Evolutionary conservation across 441 rosid species (phyloP).

Genomic region (Erodium chrysanthum): DNA sequence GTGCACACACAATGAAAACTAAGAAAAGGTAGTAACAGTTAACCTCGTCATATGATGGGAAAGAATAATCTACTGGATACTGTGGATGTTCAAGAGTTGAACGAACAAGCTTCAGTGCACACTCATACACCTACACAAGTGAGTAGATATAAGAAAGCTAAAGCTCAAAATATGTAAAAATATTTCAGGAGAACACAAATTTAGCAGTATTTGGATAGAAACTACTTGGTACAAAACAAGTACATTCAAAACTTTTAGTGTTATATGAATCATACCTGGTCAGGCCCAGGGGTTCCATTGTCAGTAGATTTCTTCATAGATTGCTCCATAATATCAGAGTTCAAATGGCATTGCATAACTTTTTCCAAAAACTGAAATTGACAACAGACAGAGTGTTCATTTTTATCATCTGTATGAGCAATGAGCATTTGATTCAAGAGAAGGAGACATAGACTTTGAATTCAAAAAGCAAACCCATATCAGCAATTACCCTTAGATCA

Average conservation of each 20-base stretch:
- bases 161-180: background rate
- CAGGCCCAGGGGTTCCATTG: conserved; percentile 35
- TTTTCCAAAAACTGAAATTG: conserved; percentile 40
- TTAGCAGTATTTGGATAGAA: background rate
- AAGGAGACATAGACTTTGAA: background rate
- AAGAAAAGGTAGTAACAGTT: conserved; percentile 15
- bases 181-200: background rate
- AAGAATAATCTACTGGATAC: background rate
- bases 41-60: conserved; percentile 23
- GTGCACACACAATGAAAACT: conserved; percentile 2
- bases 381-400: background rate
- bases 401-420: background rate
- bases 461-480: background rate
- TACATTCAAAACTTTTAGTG: background rate
- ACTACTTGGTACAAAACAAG: background rate
- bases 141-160: background rate
- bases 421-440: background rate
- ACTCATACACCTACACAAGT: background rate
- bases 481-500: conserved; percentile 37
- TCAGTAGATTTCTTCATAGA: conserved; percentile 29
- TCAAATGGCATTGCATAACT: conserved; percentile 34
- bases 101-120: background rate
- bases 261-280: conserved; percentile 38
- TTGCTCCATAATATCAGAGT: conserved; percentile 33
- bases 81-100: conserved; percentile 3